These are phyloP conservation scores for Lenwebbia sp. DNA, from an alignment of 345 rosid genomes.

Conservation along the genomic window DNA sequence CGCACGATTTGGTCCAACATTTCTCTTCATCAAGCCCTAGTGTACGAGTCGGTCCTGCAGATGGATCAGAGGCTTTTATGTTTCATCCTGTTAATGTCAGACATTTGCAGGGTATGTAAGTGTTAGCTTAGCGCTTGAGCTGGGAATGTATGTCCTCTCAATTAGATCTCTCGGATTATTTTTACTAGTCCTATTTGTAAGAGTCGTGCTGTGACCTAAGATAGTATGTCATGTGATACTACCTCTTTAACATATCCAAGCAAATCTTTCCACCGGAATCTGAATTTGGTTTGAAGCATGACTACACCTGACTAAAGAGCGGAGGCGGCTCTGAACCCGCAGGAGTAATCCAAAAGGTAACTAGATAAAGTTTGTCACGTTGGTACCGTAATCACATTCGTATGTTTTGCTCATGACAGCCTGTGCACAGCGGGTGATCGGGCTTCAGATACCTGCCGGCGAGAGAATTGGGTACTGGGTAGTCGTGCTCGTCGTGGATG, in stretches of 20 bases:
- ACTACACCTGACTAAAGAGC: background rate
- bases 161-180: background rate
- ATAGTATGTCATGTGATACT: background rate
- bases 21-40: slow-evolving; percentile 45
- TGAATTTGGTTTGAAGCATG: background rate
- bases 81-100: background rate
- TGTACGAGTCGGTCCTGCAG: slow-evolving; percentile 47
- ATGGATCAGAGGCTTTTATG: slow-evolving; percentile 67
- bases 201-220: too few species aligned
- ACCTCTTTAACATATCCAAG: too few species aligned
- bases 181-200: background rate
- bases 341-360: background rate
- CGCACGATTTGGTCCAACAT: background rate
- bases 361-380: background rate
- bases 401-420: background rate
- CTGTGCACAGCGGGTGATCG: background rate
- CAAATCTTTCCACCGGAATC: too few species aligned
- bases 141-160: background rate
- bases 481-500: background rate
- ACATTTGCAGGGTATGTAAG: background rate
- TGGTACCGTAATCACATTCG: background rate
- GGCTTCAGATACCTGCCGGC: background rate
- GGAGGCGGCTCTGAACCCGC: background rate
- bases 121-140: background rate
- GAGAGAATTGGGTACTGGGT: too few species aligned